Evolutionary conservation across 768 basidiomycete genomes (phyloP).

Genomic region (Russula ochroleuca): DNA sequence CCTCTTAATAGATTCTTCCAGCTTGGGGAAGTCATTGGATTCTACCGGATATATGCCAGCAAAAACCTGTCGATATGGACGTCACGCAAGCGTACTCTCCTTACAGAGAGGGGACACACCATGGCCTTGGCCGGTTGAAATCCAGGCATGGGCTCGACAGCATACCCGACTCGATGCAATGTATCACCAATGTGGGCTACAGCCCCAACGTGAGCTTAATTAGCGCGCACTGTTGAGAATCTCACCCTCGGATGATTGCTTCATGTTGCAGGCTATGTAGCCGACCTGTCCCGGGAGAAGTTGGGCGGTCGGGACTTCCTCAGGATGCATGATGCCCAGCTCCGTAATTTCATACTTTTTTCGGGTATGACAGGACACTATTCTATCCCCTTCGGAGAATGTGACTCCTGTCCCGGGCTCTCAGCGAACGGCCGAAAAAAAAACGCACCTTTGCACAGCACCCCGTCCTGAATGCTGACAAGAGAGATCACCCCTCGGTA

Average conservation of each 20-base stretch:
- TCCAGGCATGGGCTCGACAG: slow-evolving; percentile 80
- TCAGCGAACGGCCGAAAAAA: not conserved
- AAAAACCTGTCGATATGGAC: slow-evolving; percentile 57
- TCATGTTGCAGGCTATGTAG: slow-evolving; percentile 95
- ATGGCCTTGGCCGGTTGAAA: slow-evolving; percentile 93
- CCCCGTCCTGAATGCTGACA: slow-evolving; percentile 74
- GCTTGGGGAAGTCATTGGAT: slow-evolving; percentile 82
- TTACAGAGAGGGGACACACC: slow-evolving; percentile 43
- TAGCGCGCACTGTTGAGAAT: not conserved
- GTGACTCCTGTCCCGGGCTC: not conserved
- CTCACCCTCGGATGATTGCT: slow-evolving; percentile 87
- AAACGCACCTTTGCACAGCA: slow-evolving; percentile 68
- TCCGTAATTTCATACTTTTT: slow-evolving; percentile 89
- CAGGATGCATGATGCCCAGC: slow-evolving; percentile 85
- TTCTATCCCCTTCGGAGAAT: slow-evolving; percentile 69
- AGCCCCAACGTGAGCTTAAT: slow-evolving; percentile 9
- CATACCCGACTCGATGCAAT: slow-evolving; percentile 65
- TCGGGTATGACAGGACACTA: slow-evolving; percentile 75
- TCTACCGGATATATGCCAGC: slow-evolving; percentile 95
- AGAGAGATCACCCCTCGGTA: slow-evolving; percentile 95
- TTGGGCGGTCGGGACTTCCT: slow-evolving; percentile 68
- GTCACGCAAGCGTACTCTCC: not conserved
- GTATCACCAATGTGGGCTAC: slow-evolving; percentile 94
- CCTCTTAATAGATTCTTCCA: slow-evolving; percentile 92
- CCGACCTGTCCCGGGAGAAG: slow-evolving; percentile 81